phyloP scores from a whole-genome alignment of 2,329 filamentous ascomycete species.

The Phoma sp. region DNA sequence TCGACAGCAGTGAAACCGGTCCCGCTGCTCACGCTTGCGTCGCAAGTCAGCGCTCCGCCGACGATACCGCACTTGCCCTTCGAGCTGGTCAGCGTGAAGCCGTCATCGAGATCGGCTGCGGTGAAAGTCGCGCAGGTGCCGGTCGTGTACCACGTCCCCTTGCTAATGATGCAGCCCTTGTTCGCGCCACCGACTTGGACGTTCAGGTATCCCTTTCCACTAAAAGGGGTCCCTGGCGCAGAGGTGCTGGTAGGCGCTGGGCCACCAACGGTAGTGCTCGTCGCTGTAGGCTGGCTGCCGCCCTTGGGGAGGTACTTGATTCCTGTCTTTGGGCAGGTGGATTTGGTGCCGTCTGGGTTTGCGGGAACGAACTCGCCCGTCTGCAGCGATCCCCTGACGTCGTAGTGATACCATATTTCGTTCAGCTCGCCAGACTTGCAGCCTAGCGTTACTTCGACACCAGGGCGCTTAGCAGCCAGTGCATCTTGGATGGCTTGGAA shows the following conservation, averaged over 20 bases:
- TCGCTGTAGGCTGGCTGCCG: constrained; percentile 30
- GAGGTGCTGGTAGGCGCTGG: constrained; percentile 40
- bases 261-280: constrained; percentile 35
- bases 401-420: constrained; percentile 69
- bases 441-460: constrained; percentile 66
- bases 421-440: constrained; percentile 58
- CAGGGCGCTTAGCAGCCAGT: constrained; percentile 59
- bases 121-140: constrained; percentile 73
- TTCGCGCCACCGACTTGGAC: constrained; percentile 58
- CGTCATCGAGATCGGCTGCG: constrained; percentile 50
- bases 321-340: constrained; percentile 66
- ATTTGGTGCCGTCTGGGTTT: constrained; percentile 63
- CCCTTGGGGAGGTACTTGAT: constrained; percentile 71
- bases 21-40: constrained; percentile 51
- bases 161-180: constrained; percentile 71
- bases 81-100: constrained; percentile 42
- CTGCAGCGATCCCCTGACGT: constrained; percentile 65
- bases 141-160: constrained; percentile 70
- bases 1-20: constrained; percentile 51
- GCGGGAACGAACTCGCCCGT: constrained; percentile 66
- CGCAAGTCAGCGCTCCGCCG: constrained; percentile 62
- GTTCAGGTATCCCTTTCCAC: constrained; percentile 66
- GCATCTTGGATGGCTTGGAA: constrained; percentile 64
- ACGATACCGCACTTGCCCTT: constrained; percentile 61
- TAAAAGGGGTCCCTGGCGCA: constrained; percentile 55